Evolutionary conservation across 805 yeast species (phyloP).

Genomic region (Yamadazyma tumulicola): DNA sequence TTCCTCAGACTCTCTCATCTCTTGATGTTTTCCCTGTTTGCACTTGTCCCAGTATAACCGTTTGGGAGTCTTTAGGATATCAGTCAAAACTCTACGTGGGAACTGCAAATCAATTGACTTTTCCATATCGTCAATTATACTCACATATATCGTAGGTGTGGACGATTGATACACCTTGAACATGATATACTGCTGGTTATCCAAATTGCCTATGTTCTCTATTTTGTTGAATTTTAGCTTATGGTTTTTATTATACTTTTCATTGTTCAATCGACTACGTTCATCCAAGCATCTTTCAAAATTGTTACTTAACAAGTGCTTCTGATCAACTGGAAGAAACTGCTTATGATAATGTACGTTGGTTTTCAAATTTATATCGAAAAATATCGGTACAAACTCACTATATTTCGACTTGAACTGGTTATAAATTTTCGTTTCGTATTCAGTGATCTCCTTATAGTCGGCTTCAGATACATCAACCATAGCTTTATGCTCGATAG

Average conservation of each 20-base stretch:
- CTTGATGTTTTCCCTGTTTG: slow-evolving; percentile 58
- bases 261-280: slow-evolving; percentile 43
- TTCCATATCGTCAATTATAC: slow-evolving; percentile 19
- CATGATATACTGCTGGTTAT: slow-evolving; percentile 31
- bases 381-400: slow-evolving; percentile 54
- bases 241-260: slow-evolving; percentile 41
- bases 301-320: slow-evolving; percentile 28
- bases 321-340: slow-evolving; percentile 60
- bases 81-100: slow-evolving; percentile 76
- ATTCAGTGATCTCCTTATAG: slow-evolving; percentile 43
- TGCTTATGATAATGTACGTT: slow-evolving; percentile 79
- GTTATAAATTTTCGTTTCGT: slow-evolving; percentile 44
- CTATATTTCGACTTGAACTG: slow-evolving; percentile 41
- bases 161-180: slow-evolving; percentile 27
- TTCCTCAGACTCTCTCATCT: slow-evolving; percentile 55
- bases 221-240: slow-evolving; percentile 38
- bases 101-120: slow-evolving; percentile 70
- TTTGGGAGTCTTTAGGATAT: slow-evolving; percentile 54
- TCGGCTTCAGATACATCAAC: slow-evolving; percentile 23
- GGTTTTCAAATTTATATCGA: slow-evolving; percentile 61
- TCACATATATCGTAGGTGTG: slow-evolving; percentile 16
- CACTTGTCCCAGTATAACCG: slow-evolving; percentile 78
- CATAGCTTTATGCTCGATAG: slow-evolving; percentile 65
- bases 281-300: slow-evolving; percentile 48
- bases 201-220: slow-evolving; percentile 20